These are phyloP conservation scores for Colletotrichum falcatum DNA, from an alignment of 2,329 filamentous ascomycete species.

Conservation along the genomic window DNA sequence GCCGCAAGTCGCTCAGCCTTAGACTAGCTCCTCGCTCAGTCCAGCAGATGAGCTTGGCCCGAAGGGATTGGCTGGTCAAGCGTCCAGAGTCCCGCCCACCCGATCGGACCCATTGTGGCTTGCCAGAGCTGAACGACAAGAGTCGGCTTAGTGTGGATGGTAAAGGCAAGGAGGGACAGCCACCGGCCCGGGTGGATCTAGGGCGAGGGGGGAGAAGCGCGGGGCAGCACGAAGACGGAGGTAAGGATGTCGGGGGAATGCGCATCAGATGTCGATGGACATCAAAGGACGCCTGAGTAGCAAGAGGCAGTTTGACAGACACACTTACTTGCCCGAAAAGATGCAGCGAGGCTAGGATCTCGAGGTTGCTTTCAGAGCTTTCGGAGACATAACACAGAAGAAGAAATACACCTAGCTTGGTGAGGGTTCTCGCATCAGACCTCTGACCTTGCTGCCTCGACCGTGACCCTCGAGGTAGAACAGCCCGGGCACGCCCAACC, in stretches of 20 bases:
- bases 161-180: constrained; percentile 14
- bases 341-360: neutral
- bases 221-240: neutral
- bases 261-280: neutral
- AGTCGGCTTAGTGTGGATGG: constrained; percentile 20
- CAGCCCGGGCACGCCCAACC: neutral
- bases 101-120: constrained; percentile 48
- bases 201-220: neutral
- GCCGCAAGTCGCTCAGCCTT: constrained; percentile 42
- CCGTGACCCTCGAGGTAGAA: neutral
- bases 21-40: constrained; percentile 44
- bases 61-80: constrained; percentile 42
- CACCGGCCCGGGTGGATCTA: neutral
- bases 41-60: constrained; percentile 45
- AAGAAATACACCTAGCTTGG: neutral
- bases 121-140: constrained; percentile 53
- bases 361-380: neutral
- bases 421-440: neutral
- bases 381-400: neutral
- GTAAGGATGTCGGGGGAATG: constrained; percentile 30
- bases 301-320: neutral
- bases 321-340: too few relatives aligned
- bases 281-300: constrained; percentile 1
- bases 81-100: constrained; percentile 38
- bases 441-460: neutral